These are phyloP conservation scores for Spirogloea muscicola DNA, from an alignment of 139 green algal species.

Conservation along the genomic window DNA sequence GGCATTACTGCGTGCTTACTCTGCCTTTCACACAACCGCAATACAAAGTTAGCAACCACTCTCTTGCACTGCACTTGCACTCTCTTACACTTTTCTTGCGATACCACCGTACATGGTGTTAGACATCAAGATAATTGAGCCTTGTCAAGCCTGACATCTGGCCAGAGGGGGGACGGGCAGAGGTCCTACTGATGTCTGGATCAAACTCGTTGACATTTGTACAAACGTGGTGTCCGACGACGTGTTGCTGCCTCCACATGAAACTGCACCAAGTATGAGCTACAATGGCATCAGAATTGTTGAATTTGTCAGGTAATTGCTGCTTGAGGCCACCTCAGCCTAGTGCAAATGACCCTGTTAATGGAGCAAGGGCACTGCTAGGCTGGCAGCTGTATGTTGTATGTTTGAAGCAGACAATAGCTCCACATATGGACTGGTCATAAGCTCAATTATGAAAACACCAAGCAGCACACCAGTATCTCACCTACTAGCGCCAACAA, in stretches of 20 bases:
- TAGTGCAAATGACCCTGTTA: not conserved
- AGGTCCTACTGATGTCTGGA: constrained; percentile 64
- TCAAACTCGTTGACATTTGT: constrained; percentile 68
- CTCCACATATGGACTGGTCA: not conserved
- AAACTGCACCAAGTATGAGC: constrained; percentile 42
- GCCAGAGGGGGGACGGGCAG: too few relatives aligned
- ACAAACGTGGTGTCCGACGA: constrained; percentile 69
- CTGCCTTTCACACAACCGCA: too few relatives aligned
- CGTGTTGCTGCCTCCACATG: constrained; percentile 75
- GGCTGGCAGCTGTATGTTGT: not conserved
- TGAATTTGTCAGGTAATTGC: too few relatives aligned
- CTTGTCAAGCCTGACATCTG: too few relatives aligned
- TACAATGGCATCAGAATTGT: not conserved
- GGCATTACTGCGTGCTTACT: too few relatives aligned
- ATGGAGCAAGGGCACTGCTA: not conserved
- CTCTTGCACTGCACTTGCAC: too few relatives aligned
- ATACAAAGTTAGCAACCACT: too few relatives aligned
- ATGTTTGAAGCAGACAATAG: not conserved
- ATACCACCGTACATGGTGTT: too few relatives aligned
- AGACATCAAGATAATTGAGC: too few relatives aligned
- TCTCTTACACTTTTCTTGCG: too few relatives aligned
- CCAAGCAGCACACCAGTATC: not conserved
- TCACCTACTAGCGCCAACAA: constrained; percentile 57
- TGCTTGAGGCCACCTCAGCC: too few relatives aligned
- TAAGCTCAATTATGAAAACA: not conserved